These are phyloP conservation scores for Haplosporangium sp. DNA, from an alignment of 371 early-diverging fungal genomes.

Conservation along the genomic window DNA sequence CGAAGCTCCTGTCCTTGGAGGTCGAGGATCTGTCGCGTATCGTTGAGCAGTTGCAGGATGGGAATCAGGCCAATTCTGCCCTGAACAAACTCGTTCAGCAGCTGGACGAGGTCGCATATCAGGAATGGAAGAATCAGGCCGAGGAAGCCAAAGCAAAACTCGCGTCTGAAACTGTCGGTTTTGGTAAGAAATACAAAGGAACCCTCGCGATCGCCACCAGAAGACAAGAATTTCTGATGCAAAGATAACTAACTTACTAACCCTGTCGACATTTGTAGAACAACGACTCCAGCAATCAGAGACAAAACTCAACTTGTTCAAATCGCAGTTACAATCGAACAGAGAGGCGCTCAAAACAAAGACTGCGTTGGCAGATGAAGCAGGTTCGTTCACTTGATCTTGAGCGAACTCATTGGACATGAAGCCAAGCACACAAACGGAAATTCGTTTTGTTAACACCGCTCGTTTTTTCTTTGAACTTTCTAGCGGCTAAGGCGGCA, in stretches of 20 bases:
- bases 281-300: constrained; percentile 50
- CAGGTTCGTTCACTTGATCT: constrained; percentile 18
- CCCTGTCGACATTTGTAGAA: constrained; percentile 13
- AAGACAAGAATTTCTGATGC: not conserved
- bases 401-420: not conserved
- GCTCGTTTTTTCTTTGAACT: not conserved
- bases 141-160: constrained; percentile 42
- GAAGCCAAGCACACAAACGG: no score
- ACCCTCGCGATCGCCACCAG: not conserved
- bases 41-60: constrained; percentile 31
- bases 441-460: not conserved
- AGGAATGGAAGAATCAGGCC: constrained; percentile 36
- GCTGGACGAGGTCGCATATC: constrained; percentile 27
- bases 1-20: constrained; percentile 29
- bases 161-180: constrained; percentile 21
- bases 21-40: constrained; percentile 30
- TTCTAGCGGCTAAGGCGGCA: constrained; percentile 22
- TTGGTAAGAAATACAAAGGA: constrained; percentile 2
- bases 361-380: constrained; percentile 40
- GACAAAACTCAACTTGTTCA: constrained; percentile 36
- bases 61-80: constrained; percentile 6
- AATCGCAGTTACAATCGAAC: constrained; percentile 43
- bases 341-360: constrained; percentile 56
- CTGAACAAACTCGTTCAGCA: constrained; percentile 24
- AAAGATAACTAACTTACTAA: not conserved